These are phyloP conservation scores for Phytophthora tubulina DNA, from an alignment of 352 stramenopile species.

Conservation along the genomic window DNA sequence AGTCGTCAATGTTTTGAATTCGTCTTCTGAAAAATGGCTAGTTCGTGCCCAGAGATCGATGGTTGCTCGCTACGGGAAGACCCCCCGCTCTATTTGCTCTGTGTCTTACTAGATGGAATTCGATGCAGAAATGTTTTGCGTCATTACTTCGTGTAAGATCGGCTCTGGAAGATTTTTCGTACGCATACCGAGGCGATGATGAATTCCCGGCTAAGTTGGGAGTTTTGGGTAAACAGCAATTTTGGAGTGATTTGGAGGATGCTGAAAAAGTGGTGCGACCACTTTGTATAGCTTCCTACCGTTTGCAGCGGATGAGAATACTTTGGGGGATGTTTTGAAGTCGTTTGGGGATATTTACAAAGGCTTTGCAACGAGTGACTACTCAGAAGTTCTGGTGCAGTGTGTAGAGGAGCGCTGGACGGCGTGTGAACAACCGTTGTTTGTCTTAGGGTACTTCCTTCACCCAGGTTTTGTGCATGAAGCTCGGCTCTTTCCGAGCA, in stretches of 20 bases:
- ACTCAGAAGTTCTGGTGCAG: not conserved
- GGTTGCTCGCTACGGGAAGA: not conserved
- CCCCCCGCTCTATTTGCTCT: not conserved
- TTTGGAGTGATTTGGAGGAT: not conserved
- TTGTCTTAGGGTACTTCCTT: not conserved
- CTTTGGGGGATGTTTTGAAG: not conserved
- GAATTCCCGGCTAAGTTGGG: not conserved
- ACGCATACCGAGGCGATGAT: not conserved
- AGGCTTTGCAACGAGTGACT: not conserved
- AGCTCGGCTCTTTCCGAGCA: not conserved
- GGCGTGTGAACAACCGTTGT: not conserved
- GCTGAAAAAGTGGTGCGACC: not conserved
- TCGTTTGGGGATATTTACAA: conserved; percentile 1
- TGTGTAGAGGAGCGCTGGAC: not conserved
- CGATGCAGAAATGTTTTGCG: conserved; percentile 1
- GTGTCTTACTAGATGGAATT: not conserved
- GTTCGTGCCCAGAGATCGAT: not conserved
- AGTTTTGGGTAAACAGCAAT: not conserved
- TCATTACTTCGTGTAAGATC: not conserved
- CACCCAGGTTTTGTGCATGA: not conserved
- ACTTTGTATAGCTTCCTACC: not conserved
- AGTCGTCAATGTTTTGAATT: conserved; percentile 1
- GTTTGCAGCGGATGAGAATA: not conserved
- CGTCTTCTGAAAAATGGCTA: conserved; percentile 6
- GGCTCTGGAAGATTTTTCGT: not conserved